Evolutionary conservation across 148 eudicot species (phyloP), one percentile per base, ranked within the genome.

Genomic region (Agrostemma githago): DNA sequence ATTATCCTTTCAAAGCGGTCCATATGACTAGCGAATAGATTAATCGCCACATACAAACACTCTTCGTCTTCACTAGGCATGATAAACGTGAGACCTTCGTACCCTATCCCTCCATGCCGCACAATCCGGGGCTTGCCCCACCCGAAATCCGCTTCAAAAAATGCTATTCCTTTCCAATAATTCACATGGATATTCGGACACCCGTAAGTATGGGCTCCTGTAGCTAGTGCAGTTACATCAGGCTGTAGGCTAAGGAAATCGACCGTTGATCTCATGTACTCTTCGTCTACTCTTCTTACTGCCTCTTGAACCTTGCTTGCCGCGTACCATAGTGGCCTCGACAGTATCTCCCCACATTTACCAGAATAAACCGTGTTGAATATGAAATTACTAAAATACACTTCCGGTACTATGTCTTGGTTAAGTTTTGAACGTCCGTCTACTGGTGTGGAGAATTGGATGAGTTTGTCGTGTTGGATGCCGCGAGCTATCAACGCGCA

Each of bases 101-200:
- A 78, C 21, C 75, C 71, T 40, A 82, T 78, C 41, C 81, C 81
- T 17, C 81, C 84, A 1, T 74, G 82, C 1, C 84, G 79, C 69
- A 75, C 65, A 57, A 71, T 59, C 7, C 71, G 54, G 70, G 81
- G 84, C 12, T 67, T 58, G 2, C 84, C 82, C 82, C 84, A 82
- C 15, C 84, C 84, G 11, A 82, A 82, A 68, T 82, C 82, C 3
- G 77, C 76, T 16, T 82, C 79, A 61, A 71, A 57, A 4, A 66
- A 74, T 4, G 79, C 79, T 5, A 82, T 44, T 53, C 76, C 62
- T 6, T 61, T 75, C 82, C 82, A 82, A 42, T 75, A 74, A 2
- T 77, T 78, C 43, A 82, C 72, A 2, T 75, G 72, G 15, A 82
- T 69, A 46, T 82, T 68, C 0, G 84, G 84, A 65, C 71, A 71